Conservation (phyloP, 306 rosid species). For the apple (Malus domestica) region DNA sequence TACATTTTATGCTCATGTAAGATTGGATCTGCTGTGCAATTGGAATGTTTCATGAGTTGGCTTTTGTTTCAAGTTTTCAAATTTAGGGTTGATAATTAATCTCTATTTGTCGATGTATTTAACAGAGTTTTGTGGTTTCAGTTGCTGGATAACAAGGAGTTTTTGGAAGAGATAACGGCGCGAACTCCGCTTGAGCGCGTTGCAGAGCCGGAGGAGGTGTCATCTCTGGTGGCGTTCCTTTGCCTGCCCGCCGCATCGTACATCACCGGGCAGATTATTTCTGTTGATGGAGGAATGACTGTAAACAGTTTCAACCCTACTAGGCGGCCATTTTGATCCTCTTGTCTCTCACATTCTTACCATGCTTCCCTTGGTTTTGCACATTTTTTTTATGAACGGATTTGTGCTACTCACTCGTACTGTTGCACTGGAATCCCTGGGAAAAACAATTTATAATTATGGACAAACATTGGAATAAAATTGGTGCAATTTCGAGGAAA, state of each 20-base stretch:
- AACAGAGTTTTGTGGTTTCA: conserved; percentile 9
- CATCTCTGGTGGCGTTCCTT: conserved; percentile 76
- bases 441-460: no score
- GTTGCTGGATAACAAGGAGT: conserved; percentile 41
- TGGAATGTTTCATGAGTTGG: no score
- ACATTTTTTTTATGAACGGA: neutral
- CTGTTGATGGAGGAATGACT: conserved; percentile 75
- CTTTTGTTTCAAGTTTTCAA: neutral
- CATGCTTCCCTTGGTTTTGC: neutral
- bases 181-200: conserved; percentile 57
- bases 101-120: no score
- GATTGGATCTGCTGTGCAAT: no score
- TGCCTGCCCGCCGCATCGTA: conserved; percentile 85
- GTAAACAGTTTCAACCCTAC: conserved; percentile 51
- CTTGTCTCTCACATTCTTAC: neutral
- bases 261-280: conserved; percentile 66
- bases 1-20: neutral
- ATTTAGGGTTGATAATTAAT: neutral
- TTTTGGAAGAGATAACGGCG: conserved; percentile 32
- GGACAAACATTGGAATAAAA: neutral
- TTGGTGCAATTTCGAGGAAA: no score
- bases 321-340: conserved; percentile 23
- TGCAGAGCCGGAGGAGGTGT: conserved; percentile 72
- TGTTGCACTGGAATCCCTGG: neutral
- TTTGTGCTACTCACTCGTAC: neutral